A percentile compares a stretch with the other conserved stretches of the same genome.
Evolutionary conservation across 805 yeast species (phyloP).

Genomic region (Scheffersomyces coipomensis): DNA sequence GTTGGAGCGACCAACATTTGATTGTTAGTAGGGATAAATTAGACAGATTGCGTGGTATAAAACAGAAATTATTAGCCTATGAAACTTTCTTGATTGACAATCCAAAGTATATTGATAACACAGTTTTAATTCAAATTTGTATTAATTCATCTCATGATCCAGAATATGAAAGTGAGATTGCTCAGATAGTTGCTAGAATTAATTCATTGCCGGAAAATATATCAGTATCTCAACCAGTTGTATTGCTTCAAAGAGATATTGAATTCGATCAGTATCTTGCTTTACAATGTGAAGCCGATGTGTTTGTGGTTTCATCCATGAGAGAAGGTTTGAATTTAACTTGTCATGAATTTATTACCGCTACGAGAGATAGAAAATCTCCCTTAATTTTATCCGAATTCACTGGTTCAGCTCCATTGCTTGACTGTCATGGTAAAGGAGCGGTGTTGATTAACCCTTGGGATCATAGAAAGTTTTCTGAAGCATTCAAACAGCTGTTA

Average conservation of each 20-base stretch:
- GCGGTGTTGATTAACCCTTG: constrained; percentile 87
- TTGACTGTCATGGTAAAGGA: constrained; percentile 53
- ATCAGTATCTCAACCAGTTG: constrained; percentile 77
- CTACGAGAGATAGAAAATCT: constrained; percentile 67
- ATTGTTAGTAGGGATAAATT: constrained; percentile 88
- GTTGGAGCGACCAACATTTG: constrained; percentile 72
- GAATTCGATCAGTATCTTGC: constrained; percentile 90
- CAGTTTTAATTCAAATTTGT: constrained; percentile 83
- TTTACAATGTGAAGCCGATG: constrained; percentile 78
- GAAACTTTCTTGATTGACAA: constrained; percentile 71
- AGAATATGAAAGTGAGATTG: constrained; percentile 70
- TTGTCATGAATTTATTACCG: constrained; percentile 88
- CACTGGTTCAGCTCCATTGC: constrained; percentile 86
- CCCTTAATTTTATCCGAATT: constrained; percentile 89
- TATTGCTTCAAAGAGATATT: constrained; percentile 82
- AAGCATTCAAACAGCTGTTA: constrained; percentile 62
- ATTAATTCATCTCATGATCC: constrained; percentile 54
- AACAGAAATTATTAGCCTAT: constrained; percentile 83
- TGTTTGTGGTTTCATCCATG: constrained; percentile 83
- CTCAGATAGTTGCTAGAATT: constrained; percentile 79
- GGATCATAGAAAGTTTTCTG: constrained; percentile 68
- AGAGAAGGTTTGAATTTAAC: constrained; percentile 97
- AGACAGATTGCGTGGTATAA: constrained; percentile 84
- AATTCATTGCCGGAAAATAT: constrained; percentile 74
- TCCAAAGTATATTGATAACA: constrained; percentile 66